phyloP scores from a whole-genome alignment of 1,284 basidiomycete genomes.

The Athelia psychrophila region DNA sequence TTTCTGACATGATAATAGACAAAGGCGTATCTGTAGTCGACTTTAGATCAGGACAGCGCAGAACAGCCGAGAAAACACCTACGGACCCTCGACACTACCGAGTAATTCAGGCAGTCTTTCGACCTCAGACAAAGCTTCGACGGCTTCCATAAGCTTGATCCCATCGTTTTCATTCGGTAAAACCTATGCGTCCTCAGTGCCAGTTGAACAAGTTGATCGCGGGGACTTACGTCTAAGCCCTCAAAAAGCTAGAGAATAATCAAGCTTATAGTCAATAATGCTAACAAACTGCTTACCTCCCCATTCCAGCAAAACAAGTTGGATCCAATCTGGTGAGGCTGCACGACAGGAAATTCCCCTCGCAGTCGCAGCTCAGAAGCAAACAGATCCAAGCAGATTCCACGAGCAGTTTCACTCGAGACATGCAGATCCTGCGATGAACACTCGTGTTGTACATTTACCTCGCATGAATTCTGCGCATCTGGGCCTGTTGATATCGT shows the following conservation, averaged over 20 bases:
- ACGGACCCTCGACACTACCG: conserved; percentile 83
- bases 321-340: conserved; percentile 66
- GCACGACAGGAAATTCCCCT: conserved; percentile 58
- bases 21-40: conserved; percentile 70
- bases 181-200: conserved; percentile 38
- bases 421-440: too few species aligned
- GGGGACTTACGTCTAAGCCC: conserved; percentile 58
- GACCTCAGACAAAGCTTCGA: conserved; percentile 38
- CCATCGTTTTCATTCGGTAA: conserved; percentile 75
- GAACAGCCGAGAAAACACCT: conserved; percentile 34
- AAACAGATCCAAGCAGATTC: conserved; percentile 48
- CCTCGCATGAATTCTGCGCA: conserved; percentile 36
- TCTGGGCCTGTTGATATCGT: conserved; percentile 52
- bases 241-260: conserved; percentile 63
- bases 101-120: conserved; percentile 52
- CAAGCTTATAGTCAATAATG: conserved; percentile 1
- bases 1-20: conserved; percentile 69
- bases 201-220: neutral
- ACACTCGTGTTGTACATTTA: neutral
- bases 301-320: conserved; percentile 89
- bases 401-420: too few species aligned
- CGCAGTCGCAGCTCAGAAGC: conserved; percentile 81
- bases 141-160: conserved; percentile 52
- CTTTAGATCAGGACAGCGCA: conserved; percentile 6
- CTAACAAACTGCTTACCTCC: conserved; percentile 53